Conservation (phyloP, 1,139 yeast genomes). For the Lipomyces yarrowii region DNA sequence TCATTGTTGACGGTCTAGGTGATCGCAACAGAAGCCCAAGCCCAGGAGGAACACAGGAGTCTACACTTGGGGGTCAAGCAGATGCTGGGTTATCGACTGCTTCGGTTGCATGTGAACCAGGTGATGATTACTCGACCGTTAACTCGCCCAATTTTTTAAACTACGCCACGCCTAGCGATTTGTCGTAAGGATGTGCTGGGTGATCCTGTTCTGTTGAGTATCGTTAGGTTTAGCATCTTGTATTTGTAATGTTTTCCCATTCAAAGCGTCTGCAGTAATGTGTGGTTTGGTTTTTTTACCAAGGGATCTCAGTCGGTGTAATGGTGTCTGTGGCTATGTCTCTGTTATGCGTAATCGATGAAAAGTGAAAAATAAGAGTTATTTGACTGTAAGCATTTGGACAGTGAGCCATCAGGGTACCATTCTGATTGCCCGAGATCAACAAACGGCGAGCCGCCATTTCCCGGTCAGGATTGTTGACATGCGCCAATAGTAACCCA, state of each 20-base stretch:
- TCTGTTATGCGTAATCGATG: not conserved
- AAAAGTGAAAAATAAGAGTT: not conserved
- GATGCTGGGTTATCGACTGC: conserved; percentile 2
- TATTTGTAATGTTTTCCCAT: not conserved
- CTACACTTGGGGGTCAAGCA: not conserved
- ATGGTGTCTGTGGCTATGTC: not conserved
- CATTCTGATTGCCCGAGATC: not conserved
- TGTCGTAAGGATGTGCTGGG: not conserved
- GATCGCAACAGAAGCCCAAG: conserved; percentile 22
- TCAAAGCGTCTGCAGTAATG: not conserved
- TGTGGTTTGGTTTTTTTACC: not conserved
- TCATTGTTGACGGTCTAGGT: conserved; percentile 12
- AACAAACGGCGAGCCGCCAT: not conserved
- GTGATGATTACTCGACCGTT: conserved; percentile 4
- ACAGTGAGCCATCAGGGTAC: not conserved
- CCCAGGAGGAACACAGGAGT: conserved; percentile 6
- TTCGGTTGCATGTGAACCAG: conserved; percentile 2
- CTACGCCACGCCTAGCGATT: not conserved
- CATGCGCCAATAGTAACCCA: not conserved
- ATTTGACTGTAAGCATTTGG: not conserved
- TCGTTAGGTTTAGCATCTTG: not conserved
- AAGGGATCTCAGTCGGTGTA: not conserved
- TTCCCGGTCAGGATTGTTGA: not conserved
- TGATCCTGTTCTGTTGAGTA: not conserved
- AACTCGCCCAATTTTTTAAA: not conserved